Evolutionary conservation across 2,329 filamentous ascomycete species (phyloP).

Genomic region (Colletotrichum musae): DNA sequence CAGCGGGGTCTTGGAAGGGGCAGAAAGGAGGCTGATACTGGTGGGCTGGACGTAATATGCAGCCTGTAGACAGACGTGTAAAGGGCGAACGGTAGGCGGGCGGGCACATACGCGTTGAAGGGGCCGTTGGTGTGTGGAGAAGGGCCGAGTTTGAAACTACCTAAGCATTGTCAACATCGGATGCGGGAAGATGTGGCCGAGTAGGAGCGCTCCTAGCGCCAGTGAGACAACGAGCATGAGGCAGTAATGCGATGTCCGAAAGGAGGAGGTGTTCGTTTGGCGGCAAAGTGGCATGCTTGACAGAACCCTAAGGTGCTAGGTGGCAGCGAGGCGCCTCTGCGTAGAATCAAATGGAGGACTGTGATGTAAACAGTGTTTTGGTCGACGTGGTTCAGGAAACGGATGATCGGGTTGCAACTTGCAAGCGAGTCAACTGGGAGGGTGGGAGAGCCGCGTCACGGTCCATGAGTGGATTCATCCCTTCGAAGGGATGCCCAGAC

Average conservation of each 20-base stretch:
- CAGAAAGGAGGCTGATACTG: slow-evolving; percentile 21
- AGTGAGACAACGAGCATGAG: slow-evolving; percentile 11
- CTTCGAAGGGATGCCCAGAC: slow-evolving; percentile 38
- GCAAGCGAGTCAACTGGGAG: background rate
- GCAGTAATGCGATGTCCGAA: background rate
- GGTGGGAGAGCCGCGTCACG: slow-evolving; percentile 24
- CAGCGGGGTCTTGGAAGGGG: background rate
- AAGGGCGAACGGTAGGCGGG: slow-evolving; percentile 1
- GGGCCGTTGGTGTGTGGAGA: slow-evolving; percentile 27
- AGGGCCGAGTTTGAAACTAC: slow-evolving; percentile 29
- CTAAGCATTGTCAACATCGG: slow-evolving; percentile 16
- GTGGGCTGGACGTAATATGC: background rate
- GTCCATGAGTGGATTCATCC: slow-evolving; percentile 26
- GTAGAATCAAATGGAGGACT: slow-evolving; percentile 4
- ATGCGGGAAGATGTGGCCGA: slow-evolving; percentile 24
- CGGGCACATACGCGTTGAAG: slow-evolving; percentile 22
- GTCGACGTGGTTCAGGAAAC: slow-evolving; percentile 6
- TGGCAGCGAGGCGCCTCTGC: slow-evolving; percentile 16
- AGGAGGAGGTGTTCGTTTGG: slow-evolving; percentile 13
- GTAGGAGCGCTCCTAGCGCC: background rate
- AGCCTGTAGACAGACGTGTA: background rate
- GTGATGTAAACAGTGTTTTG: slow-evolving; percentile 26
- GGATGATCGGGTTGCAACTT: background rate
- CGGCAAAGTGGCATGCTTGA: slow-evolving; percentile 14
- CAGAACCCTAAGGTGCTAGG: slow-evolving; percentile 12